These are phyloP conservation scores for Tetrahymena thermophila DNA, from an alignment of 73 alveolate genomes.

Conservation along the genomic window DNA sequence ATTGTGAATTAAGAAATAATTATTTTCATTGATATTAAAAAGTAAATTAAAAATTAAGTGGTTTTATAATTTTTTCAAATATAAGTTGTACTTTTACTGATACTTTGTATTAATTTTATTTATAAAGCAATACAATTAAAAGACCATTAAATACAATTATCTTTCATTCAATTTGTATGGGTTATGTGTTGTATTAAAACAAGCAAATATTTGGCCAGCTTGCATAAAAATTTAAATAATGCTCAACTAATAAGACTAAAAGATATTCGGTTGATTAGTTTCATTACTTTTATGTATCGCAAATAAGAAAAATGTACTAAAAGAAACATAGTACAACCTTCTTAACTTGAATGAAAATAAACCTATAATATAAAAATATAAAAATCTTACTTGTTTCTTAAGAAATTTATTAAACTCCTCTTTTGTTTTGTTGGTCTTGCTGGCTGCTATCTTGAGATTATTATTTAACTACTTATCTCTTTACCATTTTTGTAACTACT, in stretches of 20 bases:
- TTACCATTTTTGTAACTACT: constrained; percentile 4
- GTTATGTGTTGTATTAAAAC: neutral
- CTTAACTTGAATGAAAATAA: neutral
- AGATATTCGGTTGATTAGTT: neutral
- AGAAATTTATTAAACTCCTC: neutral
- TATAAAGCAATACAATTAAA: neutral
- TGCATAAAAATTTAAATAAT: neutral
- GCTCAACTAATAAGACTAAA: neutral
- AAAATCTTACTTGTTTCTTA: neutral
- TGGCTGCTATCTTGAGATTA: neutral
- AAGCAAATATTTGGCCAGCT: too few relatives aligned
- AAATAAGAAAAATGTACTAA: neutral
- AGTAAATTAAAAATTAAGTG: neutral
- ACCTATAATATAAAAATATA: neutral
- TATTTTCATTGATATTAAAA: too few relatives aligned
- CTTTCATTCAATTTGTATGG: too few relatives aligned
- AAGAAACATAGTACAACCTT: neutral
- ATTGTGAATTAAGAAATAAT: too few relatives aligned
- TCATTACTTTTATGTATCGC: neutral
- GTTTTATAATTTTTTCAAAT: neutral
- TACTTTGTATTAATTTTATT: neutral
- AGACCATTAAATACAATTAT: too few relatives aligned
- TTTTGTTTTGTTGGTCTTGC: constrained; percentile 6
- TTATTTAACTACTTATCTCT: neutral
- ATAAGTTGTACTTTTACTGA: neutral